phyloP scores from a whole-genome alignment of 108 stramenopile genomes.

The Hondaea fermentalgiana region DNA sequence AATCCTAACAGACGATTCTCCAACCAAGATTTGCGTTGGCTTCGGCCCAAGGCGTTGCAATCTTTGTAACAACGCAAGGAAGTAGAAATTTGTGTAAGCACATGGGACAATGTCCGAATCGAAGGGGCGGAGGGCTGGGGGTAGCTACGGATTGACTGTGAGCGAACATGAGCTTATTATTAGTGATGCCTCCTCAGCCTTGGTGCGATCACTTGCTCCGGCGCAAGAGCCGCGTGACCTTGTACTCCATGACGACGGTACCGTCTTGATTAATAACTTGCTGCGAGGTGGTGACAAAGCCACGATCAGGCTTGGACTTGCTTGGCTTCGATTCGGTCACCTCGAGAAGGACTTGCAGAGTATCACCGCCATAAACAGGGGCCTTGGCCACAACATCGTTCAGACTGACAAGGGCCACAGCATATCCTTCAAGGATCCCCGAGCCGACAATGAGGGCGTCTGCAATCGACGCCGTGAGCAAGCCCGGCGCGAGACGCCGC shows the following conservation, averaged over 20 bases:
- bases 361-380: constrained; percentile 1
- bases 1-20: too few relatives aligned
- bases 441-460: constrained; percentile 13
- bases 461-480: neutral
- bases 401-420: neutral
- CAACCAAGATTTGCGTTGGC: too few relatives aligned
- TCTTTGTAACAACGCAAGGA: too few relatives aligned
- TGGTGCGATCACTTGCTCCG: neutral
- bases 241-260: neutral
- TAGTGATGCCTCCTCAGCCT: too few relatives aligned
- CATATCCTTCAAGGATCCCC: neutral
- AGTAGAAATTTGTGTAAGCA: too few relatives aligned
- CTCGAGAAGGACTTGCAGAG: neutral
- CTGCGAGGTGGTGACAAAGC: neutral
- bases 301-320: constrained; percentile 4
- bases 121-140: too few relatives aligned
- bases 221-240: neutral
- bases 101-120: too few relatives aligned
- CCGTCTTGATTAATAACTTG: neutral
- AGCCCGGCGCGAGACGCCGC: neutral
- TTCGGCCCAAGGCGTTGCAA: too few relatives aligned
- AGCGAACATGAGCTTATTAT: too few relatives aligned
- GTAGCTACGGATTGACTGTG: too few relatives aligned
- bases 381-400: neutral
- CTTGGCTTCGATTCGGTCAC: neutral